Base-by-base conservation (phyloP, 192 early-diverging fungal genomes). In the Dimargaris cristalligena region DNA sequence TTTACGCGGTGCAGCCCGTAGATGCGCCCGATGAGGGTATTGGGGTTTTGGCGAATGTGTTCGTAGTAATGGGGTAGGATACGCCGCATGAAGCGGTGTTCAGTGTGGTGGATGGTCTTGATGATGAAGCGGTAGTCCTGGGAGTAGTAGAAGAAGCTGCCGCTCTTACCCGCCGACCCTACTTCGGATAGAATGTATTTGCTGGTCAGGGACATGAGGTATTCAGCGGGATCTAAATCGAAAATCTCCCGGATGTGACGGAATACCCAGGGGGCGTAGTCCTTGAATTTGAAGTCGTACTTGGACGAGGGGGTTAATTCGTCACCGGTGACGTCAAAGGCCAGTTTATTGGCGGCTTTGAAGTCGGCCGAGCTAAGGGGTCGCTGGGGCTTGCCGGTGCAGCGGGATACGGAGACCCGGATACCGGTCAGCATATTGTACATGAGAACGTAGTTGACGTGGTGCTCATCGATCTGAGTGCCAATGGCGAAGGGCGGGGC, bases 251-350 rank as follows among this genome's bases (percentile, higher is more conserved):
- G 75, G 58, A 99, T 79, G 63, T 80, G 70, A 31, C 91, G 83
- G 66, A 99, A 99, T 9, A 94, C 89, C 91, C 91, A 94, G 1
- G 94, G 96, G 13, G 91, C 88, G 64, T 97, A 97, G 70, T 99
- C 96, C 66, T 99, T 99, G 70, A 97, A 99, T 74, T 97, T 97
- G 69, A 96, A 99, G 64, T 97, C 92, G 73, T 97, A 97, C 55
- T 84, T 81, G 20, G 89, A 85, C 13, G 84, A 85, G 18, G 96
- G 90, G n/a, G 90, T 92, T 68, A 96, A 67, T 69, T 99, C 94
- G 67, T 94, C 92, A 18, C 92, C 91, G 34, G 84, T 86, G 35
- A 90, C 84, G 69, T 99, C 96, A 74, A 97, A 97, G 13, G 91
- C 88, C 58, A 94, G 69, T 71, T 99, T 99, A 71, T 97, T 90